Evolutionary conservation across 345 rosid genomes (phyloP).

Genomic region (Salix udensis): DNA sequence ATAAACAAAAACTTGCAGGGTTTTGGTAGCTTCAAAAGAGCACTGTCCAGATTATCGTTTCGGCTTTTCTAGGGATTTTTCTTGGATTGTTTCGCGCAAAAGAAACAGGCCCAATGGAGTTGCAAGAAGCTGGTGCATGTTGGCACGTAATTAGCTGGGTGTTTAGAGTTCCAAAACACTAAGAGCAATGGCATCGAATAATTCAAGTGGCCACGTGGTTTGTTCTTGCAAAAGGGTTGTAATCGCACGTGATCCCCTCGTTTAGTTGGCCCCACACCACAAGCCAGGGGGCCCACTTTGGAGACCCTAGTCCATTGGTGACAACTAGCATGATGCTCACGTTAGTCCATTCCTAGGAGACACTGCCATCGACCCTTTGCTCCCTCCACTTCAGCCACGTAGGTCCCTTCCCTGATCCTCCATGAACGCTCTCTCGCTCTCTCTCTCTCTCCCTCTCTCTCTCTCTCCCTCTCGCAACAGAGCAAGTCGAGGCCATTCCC

Average conservation of each 20-base stretch:
- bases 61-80: not conserved
- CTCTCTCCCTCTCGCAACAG: constrained; percentile 9
- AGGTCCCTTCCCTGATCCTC: constrained; percentile 27
- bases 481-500: not conserved
- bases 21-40: too few species aligned
- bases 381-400: constrained; percentile 28
- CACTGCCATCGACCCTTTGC: constrained; percentile 33
- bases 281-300: constrained; percentile 21
- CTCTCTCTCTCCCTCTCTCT: constrained; percentile 15
- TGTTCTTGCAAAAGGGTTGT: constrained; percentile 42
- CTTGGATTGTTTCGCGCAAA: not conserved
- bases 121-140: too few species aligned
- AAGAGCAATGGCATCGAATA: not conserved
- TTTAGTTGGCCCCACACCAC: constrained; percentile 37
- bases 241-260: constrained; percentile 52
- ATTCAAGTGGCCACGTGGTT: constrained; percentile 49
- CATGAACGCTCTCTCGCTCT: constrained; percentile 21
- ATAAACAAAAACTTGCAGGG: not conserved
- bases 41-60: not conserved
- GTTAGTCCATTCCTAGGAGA: constrained; percentile 58
- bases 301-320: constrained; percentile 17
- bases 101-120: not conserved
- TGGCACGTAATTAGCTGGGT: too few species aligned
- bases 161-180: not conserved
- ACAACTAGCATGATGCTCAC: constrained; percentile 56